Percentiles rank a stretch among this genome's conserved stretches.
Conservation (phyloP, 176 grass and related monocot species). For the Oropetium thomaeum region DNA sequence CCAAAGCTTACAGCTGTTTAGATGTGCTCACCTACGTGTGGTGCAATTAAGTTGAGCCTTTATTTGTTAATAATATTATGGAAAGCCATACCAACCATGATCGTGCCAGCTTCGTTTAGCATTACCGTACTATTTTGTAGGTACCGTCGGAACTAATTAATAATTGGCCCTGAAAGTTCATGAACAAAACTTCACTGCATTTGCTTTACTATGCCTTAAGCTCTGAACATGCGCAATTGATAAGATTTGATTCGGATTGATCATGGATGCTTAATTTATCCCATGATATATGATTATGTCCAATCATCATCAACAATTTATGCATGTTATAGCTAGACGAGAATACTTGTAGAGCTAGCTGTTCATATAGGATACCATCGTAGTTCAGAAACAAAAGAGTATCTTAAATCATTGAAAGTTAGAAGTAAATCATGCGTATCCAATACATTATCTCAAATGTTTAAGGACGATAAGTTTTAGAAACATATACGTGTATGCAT, state of each 20-base stretch:
- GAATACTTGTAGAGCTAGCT: neutral
- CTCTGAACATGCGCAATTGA: constrained; percentile 16
- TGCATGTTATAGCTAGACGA: constrained; percentile 3
- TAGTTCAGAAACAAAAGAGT: neutral
- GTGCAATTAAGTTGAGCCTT: neutral
- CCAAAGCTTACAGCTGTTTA: constrained; percentile 11
- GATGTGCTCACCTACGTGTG: constrained; percentile 14
- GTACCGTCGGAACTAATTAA: neutral
- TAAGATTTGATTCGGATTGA: constrained; percentile 13
- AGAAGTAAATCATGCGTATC: neutral
- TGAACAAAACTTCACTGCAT: constrained; percentile 14
- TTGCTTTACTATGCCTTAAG: neutral
- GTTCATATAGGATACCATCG: neutral
- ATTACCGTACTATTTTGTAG: constrained; percentile 14
- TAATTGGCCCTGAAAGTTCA: constrained; percentile 3
- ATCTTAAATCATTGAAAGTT: neutral
- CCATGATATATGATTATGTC: neutral
- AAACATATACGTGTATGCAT: neutral
- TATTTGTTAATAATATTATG: neutral
- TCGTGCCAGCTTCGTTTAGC: neutral
- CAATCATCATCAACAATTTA: neutral
- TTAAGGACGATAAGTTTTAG: neutral
- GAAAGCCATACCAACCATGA: constrained; percentile 10
- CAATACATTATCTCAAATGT: neutral
- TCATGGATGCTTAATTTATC: neutral